Evolutionary conservation across 2,329 filamentous ascomycete species (phyloP).

Genomic region (Exophiala oligosperma): DNA sequence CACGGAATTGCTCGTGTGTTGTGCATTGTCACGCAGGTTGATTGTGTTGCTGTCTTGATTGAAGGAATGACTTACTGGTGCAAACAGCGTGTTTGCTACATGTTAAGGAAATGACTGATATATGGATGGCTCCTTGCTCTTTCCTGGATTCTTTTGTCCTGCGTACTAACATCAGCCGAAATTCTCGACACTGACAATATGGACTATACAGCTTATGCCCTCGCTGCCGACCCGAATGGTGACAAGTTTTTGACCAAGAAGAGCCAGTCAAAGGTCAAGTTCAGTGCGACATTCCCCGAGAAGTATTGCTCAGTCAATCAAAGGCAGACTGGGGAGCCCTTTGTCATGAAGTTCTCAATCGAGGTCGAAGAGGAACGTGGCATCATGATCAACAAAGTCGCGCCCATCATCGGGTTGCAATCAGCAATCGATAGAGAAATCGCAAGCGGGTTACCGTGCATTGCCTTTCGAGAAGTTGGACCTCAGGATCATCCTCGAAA

Average conservation of each 20-base stretch:
- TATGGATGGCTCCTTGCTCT: not conserved
- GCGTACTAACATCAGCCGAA: not conserved
- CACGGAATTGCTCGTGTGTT: not conserved
- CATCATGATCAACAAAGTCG: not conserved
- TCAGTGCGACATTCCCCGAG: not conserved
- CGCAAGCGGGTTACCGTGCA: not conserved
- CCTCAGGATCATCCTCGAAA: too few species aligned
- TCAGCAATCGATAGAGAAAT: not conserved
- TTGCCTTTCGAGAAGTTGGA: not conserved
- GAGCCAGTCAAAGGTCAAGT: not conserved
- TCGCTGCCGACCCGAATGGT: not conserved
- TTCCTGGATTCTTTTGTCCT: not conserved
- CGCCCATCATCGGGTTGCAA: not conserved
- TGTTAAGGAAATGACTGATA: not conserved
- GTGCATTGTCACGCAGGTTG: not conserved
- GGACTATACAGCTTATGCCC: not conserved
- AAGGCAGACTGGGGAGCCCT: not conserved
- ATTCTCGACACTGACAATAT: not conserved
- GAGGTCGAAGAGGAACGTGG: not conserved
- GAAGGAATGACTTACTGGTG: not conserved
- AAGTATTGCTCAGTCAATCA: not conserved
- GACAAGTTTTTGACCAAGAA: not conserved
- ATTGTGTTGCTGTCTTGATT: not conserved
- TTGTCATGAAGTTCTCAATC: not conserved
- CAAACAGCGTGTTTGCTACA: not conserved